These are phyloP conservation scores for Salvia rosmarinus DNA, from an alignment of 257 asterid species.

Conservation along the genomic window DNA sequence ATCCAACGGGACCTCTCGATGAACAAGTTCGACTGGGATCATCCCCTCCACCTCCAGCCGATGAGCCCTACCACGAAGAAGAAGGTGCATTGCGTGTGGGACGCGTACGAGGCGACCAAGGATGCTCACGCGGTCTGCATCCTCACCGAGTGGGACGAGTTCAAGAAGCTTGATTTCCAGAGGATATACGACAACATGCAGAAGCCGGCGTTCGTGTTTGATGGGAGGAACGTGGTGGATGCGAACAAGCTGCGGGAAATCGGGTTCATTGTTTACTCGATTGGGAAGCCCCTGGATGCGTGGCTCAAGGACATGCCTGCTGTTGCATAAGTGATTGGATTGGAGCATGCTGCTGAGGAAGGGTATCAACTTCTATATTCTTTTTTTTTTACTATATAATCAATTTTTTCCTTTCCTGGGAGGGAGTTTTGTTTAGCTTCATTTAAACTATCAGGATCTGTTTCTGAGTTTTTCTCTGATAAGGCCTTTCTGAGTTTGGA, in stretches of 20 bases:
- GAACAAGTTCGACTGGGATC: conserved; percentile 80
- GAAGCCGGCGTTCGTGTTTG: conserved; percentile 71
- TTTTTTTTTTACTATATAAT: conserved; percentile 35
- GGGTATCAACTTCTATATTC: conserved; percentile 43
- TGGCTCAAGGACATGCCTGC: conserved; percentile 90
- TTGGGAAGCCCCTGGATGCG: conserved; percentile 72
- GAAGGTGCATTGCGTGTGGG: conserved; percentile 63
- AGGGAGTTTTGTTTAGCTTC: conserved; percentile 31
- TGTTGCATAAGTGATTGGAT: conserved; percentile 46
- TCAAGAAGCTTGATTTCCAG: conserved; percentile 65
- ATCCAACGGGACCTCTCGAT: conserved; percentile 68
- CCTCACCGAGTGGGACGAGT: conserved; percentile 78
- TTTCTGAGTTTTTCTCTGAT: conserved; percentile 38
- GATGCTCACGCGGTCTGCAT: conserved; percentile 72
- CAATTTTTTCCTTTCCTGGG: not conserved
- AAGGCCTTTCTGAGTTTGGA: conserved; percentile 48
- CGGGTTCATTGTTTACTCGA: conserved; percentile 70
- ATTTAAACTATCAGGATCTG: conserved; percentile 28
- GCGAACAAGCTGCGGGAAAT: conserved; percentile 64
- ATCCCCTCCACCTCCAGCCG: conserved; percentile 76
- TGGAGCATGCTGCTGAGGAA: conserved; percentile 30
- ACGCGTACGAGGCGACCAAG: conserved; percentile 65
- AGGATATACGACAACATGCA: conserved; percentile 71
- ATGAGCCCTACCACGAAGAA: conserved; percentile 68
- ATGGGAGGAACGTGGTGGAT: conserved; percentile 61